Evolutionary conservation across 1,284 basidiomycete genomes (phyloP).

Genomic region (Ceratobasidium papillatum): DNA sequence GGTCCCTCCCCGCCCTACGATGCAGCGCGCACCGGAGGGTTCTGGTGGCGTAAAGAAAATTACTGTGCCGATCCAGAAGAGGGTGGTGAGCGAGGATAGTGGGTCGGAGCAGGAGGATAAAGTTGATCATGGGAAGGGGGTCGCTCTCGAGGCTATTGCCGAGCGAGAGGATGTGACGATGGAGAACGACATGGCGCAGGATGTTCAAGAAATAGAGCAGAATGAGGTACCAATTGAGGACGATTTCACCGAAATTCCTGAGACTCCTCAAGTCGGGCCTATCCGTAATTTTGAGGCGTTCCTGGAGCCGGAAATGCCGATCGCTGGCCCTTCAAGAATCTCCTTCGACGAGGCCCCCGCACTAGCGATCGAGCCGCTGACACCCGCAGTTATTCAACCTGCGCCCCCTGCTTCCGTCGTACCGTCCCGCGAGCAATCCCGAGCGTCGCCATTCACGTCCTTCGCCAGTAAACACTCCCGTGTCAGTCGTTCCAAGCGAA

Average conservation of each 20-base stretch:
- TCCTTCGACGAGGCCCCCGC: neutral
- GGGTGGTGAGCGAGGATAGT: neutral
- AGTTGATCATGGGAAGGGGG: neutral
- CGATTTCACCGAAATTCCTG: slow-evolving; percentile 11
- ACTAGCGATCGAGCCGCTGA: neutral
- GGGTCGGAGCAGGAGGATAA: neutral
- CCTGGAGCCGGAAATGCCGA: neutral
- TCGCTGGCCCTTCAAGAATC: neutral
- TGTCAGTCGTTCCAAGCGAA: neutral
- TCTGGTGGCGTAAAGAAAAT: neutral
- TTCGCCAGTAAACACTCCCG: neutral
- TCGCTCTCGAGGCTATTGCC: no score
- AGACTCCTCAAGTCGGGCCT: slow-evolving; percentile 11
- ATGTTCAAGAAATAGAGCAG: neutral
- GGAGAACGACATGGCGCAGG: neutral
- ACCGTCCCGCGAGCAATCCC: neutral
- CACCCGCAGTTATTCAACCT: neutral
- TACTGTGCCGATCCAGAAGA: neutral
- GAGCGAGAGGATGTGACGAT: neutral
- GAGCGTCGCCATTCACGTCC: neutral
- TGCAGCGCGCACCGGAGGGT: neutral
- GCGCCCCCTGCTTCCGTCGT: neutral
- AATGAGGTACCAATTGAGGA: neutral
- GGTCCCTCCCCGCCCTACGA: neutral
- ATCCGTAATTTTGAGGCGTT: neutral